Evolutionary conservation across 306 rosid genomes (phyloP).

Genomic region (Quercus agrifolia): DNA sequence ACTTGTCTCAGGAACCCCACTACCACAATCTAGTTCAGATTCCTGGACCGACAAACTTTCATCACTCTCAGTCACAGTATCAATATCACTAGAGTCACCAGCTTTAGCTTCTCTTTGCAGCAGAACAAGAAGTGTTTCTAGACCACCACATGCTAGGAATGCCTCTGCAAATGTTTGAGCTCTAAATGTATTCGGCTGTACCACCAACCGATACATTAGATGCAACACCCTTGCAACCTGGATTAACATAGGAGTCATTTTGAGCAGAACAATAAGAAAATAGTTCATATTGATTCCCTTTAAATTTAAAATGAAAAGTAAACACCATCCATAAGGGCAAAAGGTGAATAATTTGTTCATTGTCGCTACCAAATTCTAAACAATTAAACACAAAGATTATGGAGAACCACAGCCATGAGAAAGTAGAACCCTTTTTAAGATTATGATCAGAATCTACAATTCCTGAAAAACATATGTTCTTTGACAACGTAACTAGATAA

Average conservation of each 20-base stretch:
- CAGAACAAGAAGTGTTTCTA: slow-evolving; percentile 92
- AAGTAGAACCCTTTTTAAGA: not conserved
- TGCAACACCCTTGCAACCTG: slow-evolving; percentile 94
- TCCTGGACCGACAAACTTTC: slow-evolving; percentile 29
- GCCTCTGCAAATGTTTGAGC: slow-evolving; percentile 88
- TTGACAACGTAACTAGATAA: not conserved
- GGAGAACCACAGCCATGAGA: not conserved
- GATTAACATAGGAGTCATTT: slow-evolving; percentile 20
- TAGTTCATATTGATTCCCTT: slow-evolving; percentile 5
- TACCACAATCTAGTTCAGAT: slow-evolving; percentile 35
- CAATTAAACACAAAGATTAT: not conserved
- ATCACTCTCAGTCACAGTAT: slow-evolving; percentile 30
- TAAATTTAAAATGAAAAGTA: slow-evolving; percentile 17
- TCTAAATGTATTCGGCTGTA: slow-evolving; percentile 83
- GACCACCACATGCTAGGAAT: slow-evolving; percentile 79
- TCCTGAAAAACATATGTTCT: not conserved
- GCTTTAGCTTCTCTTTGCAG: slow-evolving; percentile 86
- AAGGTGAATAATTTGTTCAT: not conserved
- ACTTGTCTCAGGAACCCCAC: slow-evolving; percentile 32
- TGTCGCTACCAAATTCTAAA: not conserved
- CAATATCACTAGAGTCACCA: slow-evolving; percentile 60
- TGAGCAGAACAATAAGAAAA: slow-evolving; percentile 7
- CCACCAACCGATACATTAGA: slow-evolving; percentile 86
- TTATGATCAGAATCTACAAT: not conserved
- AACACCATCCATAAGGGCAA: slow-evolving; percentile 13